phyloP scores from a whole-genome alignment of 1,284 basidiomycete species.

The Uromyces viciae-fabae region DNA sequence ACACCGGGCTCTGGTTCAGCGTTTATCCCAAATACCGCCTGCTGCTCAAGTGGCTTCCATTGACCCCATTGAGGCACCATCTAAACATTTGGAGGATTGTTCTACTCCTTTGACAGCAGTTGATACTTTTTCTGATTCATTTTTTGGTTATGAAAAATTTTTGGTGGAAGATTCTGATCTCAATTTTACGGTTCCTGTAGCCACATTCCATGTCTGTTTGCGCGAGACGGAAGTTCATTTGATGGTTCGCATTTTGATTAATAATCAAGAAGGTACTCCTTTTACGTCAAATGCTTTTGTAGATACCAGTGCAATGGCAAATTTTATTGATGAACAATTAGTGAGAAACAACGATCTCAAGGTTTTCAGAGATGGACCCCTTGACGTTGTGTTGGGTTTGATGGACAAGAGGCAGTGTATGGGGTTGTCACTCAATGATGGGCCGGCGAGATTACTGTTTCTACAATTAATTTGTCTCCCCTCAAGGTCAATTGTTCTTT shows the following conservation, averaged over 20 bases:
- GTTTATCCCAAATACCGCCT: neutral
- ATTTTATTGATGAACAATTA: neutral
- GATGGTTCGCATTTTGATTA: neutral
- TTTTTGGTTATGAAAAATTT: neutral
- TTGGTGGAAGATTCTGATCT: neutral
- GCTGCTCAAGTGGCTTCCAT: neutral
- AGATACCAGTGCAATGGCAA: neutral
- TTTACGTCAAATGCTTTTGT: neutral
- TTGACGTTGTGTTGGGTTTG: neutral
- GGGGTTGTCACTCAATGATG: neutral
- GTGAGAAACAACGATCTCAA: neutral
- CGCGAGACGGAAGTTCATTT: neutral
- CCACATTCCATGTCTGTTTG: neutral
- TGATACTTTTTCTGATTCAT: too few relatives aligned
- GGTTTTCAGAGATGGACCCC: neutral
- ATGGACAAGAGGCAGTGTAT: neutral
- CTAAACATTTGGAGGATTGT: too few relatives aligned
- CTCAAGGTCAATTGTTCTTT: neutral
- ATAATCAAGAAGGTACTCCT: neutral
- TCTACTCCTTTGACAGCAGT: too few relatives aligned
- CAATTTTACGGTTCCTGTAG: neutral
- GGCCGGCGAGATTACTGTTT: neutral
- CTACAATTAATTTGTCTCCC: neutral
- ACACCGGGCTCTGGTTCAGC: neutral
- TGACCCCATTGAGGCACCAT: too few relatives aligned